Base-by-base conservation (phyloP, 768 basidiomycete genomes). In the Lentinula detonsa region DNA sequence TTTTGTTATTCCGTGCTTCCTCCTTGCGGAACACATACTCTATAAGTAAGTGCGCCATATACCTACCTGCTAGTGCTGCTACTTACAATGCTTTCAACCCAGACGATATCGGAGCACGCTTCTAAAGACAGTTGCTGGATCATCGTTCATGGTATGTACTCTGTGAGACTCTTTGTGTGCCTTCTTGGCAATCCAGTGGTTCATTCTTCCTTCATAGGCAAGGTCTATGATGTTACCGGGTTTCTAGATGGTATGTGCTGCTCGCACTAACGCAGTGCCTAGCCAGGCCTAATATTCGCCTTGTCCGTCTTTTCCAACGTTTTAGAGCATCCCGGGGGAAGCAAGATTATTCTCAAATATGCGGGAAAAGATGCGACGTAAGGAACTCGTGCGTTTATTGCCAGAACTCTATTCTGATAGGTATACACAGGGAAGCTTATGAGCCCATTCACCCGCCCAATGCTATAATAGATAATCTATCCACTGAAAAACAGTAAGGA, bases 351-450 rank as follows among this genome's bases (percentile, higher is more conserved):
- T 51, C 71, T 95, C 57, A 91, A 91, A 70, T 92, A 94, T 65
- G 93, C 90, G 2, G 95, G 95, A 31, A 90, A 87, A 68, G 94
- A 94, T 69, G 92, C 92, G 31, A 96, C 89, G 86, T 91, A 71
- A 40, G 88, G 71, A 15, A 60, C 65, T 40, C 40, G 53, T 65
- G 37, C 49, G 43, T 42, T 39, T 13, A 15, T 33, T 55, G 15
- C 55, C 15, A 37, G 7, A 50, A 35, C 46, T 37, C 0, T 4
- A 13, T 49, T n/a, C 54, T 23, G 46, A 33, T 5, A 18, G 16
- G 13, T 18, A 9, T 21, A 33, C n/a, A 33, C 15, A 90, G 87
- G 5, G 81, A 81, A 63, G 91, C 90, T 72, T 93, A 93, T 65
- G 93, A 93, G 31, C 90, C 90, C 2, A 92, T 97, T 52, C 95